Base-by-base conservation (phyloP, 768 basidiomycete species). In the Phlebiopsis gigantea region DNA sequence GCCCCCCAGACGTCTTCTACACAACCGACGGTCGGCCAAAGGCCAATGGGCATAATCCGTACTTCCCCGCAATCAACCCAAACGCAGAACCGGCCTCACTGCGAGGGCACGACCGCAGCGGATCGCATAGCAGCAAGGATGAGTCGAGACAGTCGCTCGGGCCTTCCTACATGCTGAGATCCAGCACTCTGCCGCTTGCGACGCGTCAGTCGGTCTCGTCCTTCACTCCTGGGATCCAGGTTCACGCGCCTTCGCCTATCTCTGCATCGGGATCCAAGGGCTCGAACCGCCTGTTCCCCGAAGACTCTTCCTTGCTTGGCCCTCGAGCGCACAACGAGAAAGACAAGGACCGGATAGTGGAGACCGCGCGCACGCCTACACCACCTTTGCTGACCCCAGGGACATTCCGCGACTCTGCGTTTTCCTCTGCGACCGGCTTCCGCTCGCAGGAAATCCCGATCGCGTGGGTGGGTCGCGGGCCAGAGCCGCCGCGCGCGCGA, bases 351-450 rank as follows among this genome's bases (percentile, higher is more conserved):
- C 53, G 44, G 45, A 63, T 43, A 49, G 49, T 26, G 55, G 30
- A 39, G 6, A 4, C 61, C 56, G 61, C 66, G 69, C 67, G 44
- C n/a, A 61, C 68, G 57, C 56, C 62, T 60, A 62, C 66, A 55
- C 74, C 71, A 5, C 74, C 75, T 4, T 77, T 87, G 30, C 78
- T 88, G 9, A 76, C 80, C 34, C 72, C 82, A 17, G 78, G 76
- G 21, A 78, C 79, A 26, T 88, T 87, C 69, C 77, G 87, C 46
- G 85, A 88, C 63, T 88, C 88, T 26, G 78, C 76, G 5, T 77
- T 85, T 62, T 85, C 85, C 17, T 71, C 71, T 24, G 72, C 69
- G 57, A 75, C 77, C 5, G 69, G 69, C 69, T 41, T 74, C 68
- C 48, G 79, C 72, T 48, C 79, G 73, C 34, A 69, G 69, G 52